Evolutionary conservation across 169 alveolate species (phyloP), one percentile per base, ranked within the genome.

Genomic region (Plasmodium coatneyi): DNA sequence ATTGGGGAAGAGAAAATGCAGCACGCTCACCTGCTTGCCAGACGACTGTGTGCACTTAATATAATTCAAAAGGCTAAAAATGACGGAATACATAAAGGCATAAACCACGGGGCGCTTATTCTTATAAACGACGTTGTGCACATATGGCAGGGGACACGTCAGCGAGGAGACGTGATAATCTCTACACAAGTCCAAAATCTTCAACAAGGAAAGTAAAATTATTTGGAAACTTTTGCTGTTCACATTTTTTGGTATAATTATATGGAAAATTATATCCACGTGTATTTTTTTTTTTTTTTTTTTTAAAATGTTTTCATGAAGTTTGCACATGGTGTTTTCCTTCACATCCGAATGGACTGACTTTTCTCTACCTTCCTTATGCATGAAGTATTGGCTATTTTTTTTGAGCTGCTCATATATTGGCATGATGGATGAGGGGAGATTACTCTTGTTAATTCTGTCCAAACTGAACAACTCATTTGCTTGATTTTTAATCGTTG

Each of bases 1-100:
- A 80, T 66, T n/a, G 25, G 94, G 94, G 19, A 89, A 89, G 71
- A 89, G 71, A 41, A 89, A 89, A 80, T 89, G 94, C 22, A 89
- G 49, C 70, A 89, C 72, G 22, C 39, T 60, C 54, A 89, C 43
- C 70, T 66, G 81, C 46, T 89, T 79, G 36, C 22, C 36, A 60
- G 41, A n/a, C 28, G 43, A n/a, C 16, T 66, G 82, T 14, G 82
- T 46, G 70, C 46, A 60, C n/a, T 89, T 89, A 34, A 89, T 19
- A 80, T 89, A 89, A 34, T 60, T 39, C 39, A 89, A 12, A 7
- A 89, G 30, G 14, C 83, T 41, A 16, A 89, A 79, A 22, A 89
- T 66, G 36, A 80, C 19, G 34, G 94, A 89, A 43, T 89, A 89
- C 54, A 89, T 80, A 80, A 79, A 89, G 7, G 94, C 81, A 79